Base-by-base conservation (phyloP, 2,329 filamentous ascomycete genomes). In the Scedosporium aurantiacum region DNA sequence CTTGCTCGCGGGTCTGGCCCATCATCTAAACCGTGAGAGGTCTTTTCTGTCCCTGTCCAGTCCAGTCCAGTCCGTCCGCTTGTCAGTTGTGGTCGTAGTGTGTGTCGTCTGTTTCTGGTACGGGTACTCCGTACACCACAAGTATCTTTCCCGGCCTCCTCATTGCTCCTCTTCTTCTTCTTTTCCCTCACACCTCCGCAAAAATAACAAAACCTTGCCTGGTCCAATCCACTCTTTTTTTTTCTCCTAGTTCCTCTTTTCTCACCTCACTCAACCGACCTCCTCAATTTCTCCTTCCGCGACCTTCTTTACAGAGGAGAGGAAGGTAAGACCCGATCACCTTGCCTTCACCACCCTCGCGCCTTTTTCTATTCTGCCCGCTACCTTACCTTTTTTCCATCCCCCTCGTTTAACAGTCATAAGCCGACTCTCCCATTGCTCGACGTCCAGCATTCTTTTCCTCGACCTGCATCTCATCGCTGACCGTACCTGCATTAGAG, bases 131-230 rank as follows among this genome's bases (percentile, higher is more conserved):
- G 43, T 57, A 40, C n/a, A 57, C 16, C 37, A 59, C 57, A 59
- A 59, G 57, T 59, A 59, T 59, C 41, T 47, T 47, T 37, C 58
- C 58, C 59, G 47, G 45, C 50, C 59, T 60, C 59, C 50, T 54
- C 50, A 37, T 12, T 37, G 10, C 32, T 37, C 32, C 32, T 37
- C 32, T 37, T 28, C 52, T 47, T 32, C 27, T 52, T 60, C 54
- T 54, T 41, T 40, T 37, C 45, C 32, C 59, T 56, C 59, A 60
- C 59, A 60, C 59, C 59, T 60, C 59, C 59, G 59, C 59, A 60
- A 60, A 59, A 60, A 52, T 54, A 60, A 60, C 59, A 60, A 60
- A 60, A 60, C 59, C 59, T 60, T 60, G 40, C 58, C 59, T 54
- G 59, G 47, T 56, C 59, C 59, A 56, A 60, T 60, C 59, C 59